Evolutionary conservation across 1,284 basidiomycete genomes (phyloP).

Genomic region (Ceratobasidium sp.): DNA sequence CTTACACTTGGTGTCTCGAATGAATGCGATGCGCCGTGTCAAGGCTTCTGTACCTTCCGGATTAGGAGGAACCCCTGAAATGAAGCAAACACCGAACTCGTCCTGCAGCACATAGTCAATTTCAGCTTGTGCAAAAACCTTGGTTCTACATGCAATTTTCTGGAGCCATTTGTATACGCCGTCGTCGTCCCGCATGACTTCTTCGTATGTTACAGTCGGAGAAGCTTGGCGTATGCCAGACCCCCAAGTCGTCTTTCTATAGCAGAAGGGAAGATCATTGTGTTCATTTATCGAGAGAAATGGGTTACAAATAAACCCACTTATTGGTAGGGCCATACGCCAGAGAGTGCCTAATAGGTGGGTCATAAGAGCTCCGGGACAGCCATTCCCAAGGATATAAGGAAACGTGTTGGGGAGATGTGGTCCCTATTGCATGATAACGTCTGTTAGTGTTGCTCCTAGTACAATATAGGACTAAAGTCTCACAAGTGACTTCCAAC

Average conservation of each 20-base stretch:
- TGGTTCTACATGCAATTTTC: conserved; percentile 69
- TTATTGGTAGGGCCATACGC: not conserved
- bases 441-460: not conserved
- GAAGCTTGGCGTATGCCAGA: conserved; percentile 76
- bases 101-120: conserved; percentile 57
- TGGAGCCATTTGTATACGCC: conserved; percentile 84
- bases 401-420: conserved; percentile 69
- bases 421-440: conserved; percentile 65
- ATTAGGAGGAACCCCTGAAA: conserved; percentile 80
- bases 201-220: conserved; percentile 76
- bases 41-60: conserved; percentile 86
- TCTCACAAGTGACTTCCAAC: conserved; percentile 71
- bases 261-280: not conserved
- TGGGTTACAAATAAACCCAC: not conserved
- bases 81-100: conserved; percentile 87
- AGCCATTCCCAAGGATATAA: conserved; percentile 90
- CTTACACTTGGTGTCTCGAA: conserved; percentile 92
- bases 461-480: conserved; percentile 20
- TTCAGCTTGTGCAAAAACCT: not conserved
- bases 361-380: conserved; percentile 75
- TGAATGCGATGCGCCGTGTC: conserved; percentile 79
- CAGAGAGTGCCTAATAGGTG: conserved; percentile 49
- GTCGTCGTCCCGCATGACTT: conserved; percentile 73
- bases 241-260: conserved; percentile 82
- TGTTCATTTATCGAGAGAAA: not conserved